These are phyloP conservation scores for Boletus patriciae DNA, from an alignment of 768 basidiomycete species.

Conservation along the genomic window DNA sequence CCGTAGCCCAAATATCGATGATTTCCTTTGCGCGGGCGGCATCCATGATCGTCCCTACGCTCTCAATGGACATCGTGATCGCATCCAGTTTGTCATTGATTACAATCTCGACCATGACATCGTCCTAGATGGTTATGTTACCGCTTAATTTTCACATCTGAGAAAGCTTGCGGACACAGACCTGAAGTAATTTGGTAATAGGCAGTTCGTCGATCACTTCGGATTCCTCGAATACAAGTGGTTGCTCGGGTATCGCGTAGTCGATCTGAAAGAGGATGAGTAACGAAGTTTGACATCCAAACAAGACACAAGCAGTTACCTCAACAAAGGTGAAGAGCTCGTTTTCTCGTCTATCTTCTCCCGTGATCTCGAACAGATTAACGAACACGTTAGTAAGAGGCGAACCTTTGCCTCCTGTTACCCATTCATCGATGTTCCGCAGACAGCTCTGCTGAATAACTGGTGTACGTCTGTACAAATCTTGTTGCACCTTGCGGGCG, in stretches of 20 bases:
- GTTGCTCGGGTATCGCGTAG: slow-evolving; percentile 33
- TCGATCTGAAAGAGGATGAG: slow-evolving; percentile 30
- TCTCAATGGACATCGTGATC: slow-evolving; percentile 25
- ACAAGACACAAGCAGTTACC: slow-evolving; percentile 26
- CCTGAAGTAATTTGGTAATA: slow-evolving; percentile 28
- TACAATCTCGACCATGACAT: slow-evolving; percentile 36
- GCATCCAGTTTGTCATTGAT: slow-evolving; percentile 18
- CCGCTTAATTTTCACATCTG: neutral
- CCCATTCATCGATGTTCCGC: slow-evolving; percentile 38
- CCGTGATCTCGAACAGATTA: slow-evolving; percentile 42
- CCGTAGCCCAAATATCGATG: slow-evolving; percentile 21
- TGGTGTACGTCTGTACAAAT: slow-evolving; percentile 39
- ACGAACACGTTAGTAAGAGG: slow-evolving; percentile 46
- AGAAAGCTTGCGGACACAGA: slow-evolving; percentile 5
- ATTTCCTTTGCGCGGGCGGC: slow-evolving; percentile 13
- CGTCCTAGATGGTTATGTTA: slow-evolving; percentile 26
- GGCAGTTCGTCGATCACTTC: slow-evolving; percentile 16
- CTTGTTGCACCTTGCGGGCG: slow-evolving; percentile 35
- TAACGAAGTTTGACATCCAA: neutral
- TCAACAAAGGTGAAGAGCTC: slow-evolving; percentile 34
- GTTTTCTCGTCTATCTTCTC: slow-evolving; percentile 20
- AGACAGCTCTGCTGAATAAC: slow-evolving; percentile 43
- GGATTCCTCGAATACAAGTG: slow-evolving; percentile 9
- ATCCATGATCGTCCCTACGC: slow-evolving; percentile 17
- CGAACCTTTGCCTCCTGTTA: slow-evolving; percentile 26